Evolutionary conservation across 176 grass and related monocot genomes (phyloP).

Genomic region (Oryza officinalis): DNA sequence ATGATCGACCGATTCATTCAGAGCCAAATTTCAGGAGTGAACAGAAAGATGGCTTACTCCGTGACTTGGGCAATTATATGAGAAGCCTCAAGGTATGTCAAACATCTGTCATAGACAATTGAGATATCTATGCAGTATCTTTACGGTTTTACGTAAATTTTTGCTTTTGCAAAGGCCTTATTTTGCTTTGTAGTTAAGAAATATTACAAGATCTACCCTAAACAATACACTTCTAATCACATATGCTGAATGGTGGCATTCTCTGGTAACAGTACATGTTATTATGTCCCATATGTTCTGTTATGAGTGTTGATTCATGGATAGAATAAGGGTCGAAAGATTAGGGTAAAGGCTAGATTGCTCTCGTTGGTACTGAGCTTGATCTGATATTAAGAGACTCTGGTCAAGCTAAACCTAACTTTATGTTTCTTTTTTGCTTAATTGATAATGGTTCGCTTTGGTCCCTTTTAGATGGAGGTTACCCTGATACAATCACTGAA

Average conservation of each 20-base stretch:
- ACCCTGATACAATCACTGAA: background rate
- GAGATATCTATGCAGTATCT: background rate
- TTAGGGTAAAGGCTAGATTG: background rate
- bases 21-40: conserved; percentile 87
- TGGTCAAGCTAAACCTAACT: background rate
- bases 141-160: conserved; percentile 29
- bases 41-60: conserved; percentile 85
- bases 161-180: background rate
- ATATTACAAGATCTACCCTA: background rate
- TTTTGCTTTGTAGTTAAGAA: background rate
- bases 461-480: background rate
- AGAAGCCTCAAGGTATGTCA: conserved; percentile 87
- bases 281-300: background rate
- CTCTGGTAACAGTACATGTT: background rate
- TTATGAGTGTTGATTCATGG: background rate
- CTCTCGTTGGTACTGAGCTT: background rate
- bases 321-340: background rate
- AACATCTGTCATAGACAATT: conserved; percentile 9
- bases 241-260: background rate
- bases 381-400: background rate
- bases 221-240: background rate
- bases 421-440: background rate
- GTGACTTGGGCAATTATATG: conserved; percentile 79
- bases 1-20: conserved; percentile 95
- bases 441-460: background rate